These are phyloP conservation scores for Schizonepeta tenuifolia DNA, from an alignment of 257 asterid species.

Conservation along the genomic window DNA sequence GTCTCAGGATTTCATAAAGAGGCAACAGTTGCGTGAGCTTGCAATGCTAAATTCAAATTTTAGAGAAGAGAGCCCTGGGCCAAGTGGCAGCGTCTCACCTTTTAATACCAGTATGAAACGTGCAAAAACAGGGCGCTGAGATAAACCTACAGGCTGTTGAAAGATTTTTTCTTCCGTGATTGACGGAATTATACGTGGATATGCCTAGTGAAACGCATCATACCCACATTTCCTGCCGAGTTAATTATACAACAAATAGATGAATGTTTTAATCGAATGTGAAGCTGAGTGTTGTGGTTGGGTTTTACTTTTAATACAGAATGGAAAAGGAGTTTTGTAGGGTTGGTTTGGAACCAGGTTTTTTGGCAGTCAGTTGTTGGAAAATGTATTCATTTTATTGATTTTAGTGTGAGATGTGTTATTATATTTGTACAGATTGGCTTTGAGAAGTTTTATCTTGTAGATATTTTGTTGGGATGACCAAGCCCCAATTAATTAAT, in stretches of 20 bases:
- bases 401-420: slow-evolving; percentile 51
- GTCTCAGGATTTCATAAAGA: slow-evolving; percentile 86
- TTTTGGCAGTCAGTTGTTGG: slow-evolving; percentile 32
- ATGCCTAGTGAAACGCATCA: slow-evolving; percentile 28
- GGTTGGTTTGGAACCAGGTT: slow-evolving; percentile 41
- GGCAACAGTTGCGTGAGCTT: slow-evolving; percentile 96
- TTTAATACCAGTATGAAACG: slow-evolving; percentile 93
- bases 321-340: slow-evolving; percentile 16
- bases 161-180: slow-evolving; percentile 7
- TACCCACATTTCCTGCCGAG: slow-evolving; percentile 18
- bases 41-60: slow-evolving; percentile 91
- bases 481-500: slow-evolving; percentile 5
- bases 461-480: slow-evolving; percentile 22
- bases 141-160: slow-evolving; percentile 13
- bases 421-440: slow-evolving; percentile 35
- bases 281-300: slow-evolving; percentile 39
- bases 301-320: slow-evolving; percentile 31
- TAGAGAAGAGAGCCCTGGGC: slow-evolving; percentile 98
- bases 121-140: slow-evolving; percentile 88
- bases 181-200: slow-evolving; percentile 22
- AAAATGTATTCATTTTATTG: slow-evolving; percentile 55
- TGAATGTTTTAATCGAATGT: slow-evolving; percentile 19
- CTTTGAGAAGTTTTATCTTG: slow-evolving; percentile 27
- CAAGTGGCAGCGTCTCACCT: slow-evolving; percentile 94
- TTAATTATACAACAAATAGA: slow-evolving; percentile 26